These are phyloP conservation scores for Cinnamomum chago DNA, from an alignment of 164 flowering plant genomes.

Conservation along the genomic window DNA sequence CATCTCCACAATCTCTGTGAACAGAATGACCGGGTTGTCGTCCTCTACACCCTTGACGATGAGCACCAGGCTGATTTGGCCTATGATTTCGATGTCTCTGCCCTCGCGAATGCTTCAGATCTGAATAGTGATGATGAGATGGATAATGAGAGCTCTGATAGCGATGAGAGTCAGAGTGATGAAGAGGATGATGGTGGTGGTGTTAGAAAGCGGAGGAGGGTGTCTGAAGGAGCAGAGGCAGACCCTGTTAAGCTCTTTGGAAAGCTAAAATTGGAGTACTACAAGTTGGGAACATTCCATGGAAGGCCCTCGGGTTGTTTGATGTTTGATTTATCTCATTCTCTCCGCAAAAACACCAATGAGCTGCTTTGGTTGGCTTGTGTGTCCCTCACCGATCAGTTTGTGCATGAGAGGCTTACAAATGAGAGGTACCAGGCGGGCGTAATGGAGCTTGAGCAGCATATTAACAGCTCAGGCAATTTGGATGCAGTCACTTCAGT, in stretches of 20 bases:
- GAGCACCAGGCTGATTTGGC: conserved; percentile 76
- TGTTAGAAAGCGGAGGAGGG: conserved; percentile 49
- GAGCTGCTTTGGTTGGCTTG: conserved; percentile 95
- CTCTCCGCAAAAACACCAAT: conserved; percentile 76
- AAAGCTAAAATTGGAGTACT: conserved; percentile 68
- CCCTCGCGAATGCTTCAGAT: conserved; percentile 60
- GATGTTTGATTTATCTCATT: conserved; percentile 80
- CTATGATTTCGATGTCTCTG: conserved; percentile 74
- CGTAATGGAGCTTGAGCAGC: conserved; percentile 95
- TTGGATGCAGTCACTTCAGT: conserved; percentile 73
- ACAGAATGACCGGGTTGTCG: conserved; percentile 59
- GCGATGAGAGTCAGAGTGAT: conserved; percentile 39
- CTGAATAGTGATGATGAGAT: conserved; percentile 60
- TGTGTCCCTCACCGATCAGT: conserved; percentile 91
- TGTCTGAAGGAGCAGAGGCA: conserved; percentile 19
- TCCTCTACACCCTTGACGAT: conserved; percentile 71
- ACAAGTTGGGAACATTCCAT: conserved; percentile 83
- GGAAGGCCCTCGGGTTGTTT: conserved; percentile 93
- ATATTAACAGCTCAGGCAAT: conserved; percentile 79
- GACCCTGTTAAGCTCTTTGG: conserved; percentile 48
- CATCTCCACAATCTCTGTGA: conserved; percentile 80
- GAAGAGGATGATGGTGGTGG: conserved; percentile 38
- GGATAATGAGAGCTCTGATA: conserved; percentile 31
- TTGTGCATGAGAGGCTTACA: conserved; percentile 83
- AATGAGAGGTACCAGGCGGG: conserved; percentile 88